Percentiles rank a stretch among this genome's conserved stretches.
Evolutionary conservation across 2,329 filamentous ascomycete genomes (phyloP).

Genomic region (Fusarium floridanum): DNA sequence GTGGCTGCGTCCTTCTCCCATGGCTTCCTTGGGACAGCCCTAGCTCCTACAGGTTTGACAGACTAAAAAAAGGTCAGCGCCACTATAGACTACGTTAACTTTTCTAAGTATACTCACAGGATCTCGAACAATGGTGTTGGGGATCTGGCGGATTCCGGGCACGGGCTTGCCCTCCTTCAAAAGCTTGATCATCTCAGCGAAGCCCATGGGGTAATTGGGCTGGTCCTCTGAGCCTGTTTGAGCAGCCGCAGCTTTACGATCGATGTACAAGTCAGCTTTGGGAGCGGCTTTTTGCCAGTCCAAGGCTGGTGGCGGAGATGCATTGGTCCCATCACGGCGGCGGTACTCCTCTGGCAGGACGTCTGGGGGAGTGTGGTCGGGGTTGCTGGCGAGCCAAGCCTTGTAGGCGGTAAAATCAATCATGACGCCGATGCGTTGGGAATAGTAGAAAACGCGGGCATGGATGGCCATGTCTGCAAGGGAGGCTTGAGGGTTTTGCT

Average conservation of each 20-base stretch:
- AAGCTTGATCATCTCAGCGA: slow-evolving; percentile 87
- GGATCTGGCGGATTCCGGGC: slow-evolving; percentile 89
- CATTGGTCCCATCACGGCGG: slow-evolving; percentile 18
- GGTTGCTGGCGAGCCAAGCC: slow-evolving; percentile 65
- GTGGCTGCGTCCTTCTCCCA: slow-evolving; percentile 76
- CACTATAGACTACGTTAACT: neutral
- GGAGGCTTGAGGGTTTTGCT: slow-evolving; percentile 59
- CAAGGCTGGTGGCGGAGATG: slow-evolving; percentile 38
- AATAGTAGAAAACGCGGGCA: slow-evolving; percentile 77
- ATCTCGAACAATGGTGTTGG: slow-evolving; percentile 80
- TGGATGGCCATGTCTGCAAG: slow-evolving; percentile 72
- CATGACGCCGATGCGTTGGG: slow-evolving; percentile 60
- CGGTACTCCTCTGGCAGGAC: slow-evolving; percentile 53
- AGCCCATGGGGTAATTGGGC: slow-evolving; percentile 83
- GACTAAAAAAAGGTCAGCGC: slow-evolving; percentile 51
- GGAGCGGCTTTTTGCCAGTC: slow-evolving; percentile 66
- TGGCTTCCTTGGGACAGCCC: slow-evolving; percentile 70
- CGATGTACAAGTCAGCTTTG: slow-evolving; percentile 61
- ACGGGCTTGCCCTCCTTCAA: slow-evolving; percentile 86
- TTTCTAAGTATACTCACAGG: slow-evolving; percentile 63
- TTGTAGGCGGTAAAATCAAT: slow-evolving; percentile 79
- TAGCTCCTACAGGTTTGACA: slow-evolving; percentile 62
- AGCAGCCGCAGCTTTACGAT: slow-evolving; percentile 49
- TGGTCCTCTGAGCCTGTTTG: slow-evolving; percentile 52
- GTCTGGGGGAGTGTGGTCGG: slow-evolving; percentile 51